phyloP scores from a whole-genome alignment of 2,329 filamentous ascomycete species.

The Endoconidiophora polonica region DNA sequence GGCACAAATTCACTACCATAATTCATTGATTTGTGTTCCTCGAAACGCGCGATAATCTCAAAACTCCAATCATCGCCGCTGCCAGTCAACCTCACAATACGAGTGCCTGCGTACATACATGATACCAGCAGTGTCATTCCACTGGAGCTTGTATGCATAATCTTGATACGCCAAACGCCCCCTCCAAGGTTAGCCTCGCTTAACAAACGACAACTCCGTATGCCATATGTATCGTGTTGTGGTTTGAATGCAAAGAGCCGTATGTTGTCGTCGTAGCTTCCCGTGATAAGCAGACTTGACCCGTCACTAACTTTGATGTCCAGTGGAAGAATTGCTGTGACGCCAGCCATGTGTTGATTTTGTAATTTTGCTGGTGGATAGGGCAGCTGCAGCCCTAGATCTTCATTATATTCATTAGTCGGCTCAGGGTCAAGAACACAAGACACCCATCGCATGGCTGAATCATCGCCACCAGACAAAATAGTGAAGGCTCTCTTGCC shows the following conservation, averaged over 20 bases:
- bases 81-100: slow-evolving; percentile 37
- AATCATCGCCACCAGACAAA: slow-evolving; percentile 65
- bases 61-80: slow-evolving; percentile 37
- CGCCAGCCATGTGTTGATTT: slow-evolving; percentile 55
- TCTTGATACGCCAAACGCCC: slow-evolving; percentile 74
- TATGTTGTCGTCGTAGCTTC: slow-evolving; percentile 79
- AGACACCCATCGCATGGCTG: slow-evolving; percentile 34
- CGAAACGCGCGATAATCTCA: slow-evolving; percentile 51
- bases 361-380: slow-evolving; percentile 23
- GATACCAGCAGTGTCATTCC: slow-evolving; percentile 50
- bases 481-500: slow-evolving; percentile 23
- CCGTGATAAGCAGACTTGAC: slow-evolving; percentile 53
- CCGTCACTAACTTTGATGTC: slow-evolving; percentile 24
- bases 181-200: slow-evolving; percentile 52
- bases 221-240: slow-evolving; percentile 24
- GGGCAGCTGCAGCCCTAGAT: slow-evolving; percentile 13
- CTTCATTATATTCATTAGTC: slow-evolving; percentile 13
- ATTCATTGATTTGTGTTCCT: slow-evolving; percentile 87
- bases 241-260: slow-evolving; percentile 43
- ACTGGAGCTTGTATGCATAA: slow-evolving; percentile 27
- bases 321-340: slow-evolving; percentile 72
- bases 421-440: slow-evolving; percentile 15
- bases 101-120: slow-evolving; percentile 81
- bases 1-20: slow-evolving; percentile 64
- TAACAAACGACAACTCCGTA: slow-evolving; percentile 33